Evolutionary conservation across 306 rosid species (phyloP).

Genomic region (Prunus dulcis): DNA sequence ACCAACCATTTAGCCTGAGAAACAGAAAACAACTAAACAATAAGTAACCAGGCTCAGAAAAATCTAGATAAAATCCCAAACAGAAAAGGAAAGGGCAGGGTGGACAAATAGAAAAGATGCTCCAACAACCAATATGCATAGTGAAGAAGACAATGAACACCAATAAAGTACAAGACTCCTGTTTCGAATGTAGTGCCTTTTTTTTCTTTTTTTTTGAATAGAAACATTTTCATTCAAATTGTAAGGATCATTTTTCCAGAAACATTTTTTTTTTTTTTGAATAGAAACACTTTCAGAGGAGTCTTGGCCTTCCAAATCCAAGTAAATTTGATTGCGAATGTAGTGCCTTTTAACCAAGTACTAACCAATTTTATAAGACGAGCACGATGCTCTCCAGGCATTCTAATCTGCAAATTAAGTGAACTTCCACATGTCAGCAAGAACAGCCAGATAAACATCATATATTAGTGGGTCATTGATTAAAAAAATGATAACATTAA

Average conservation of each 20-base stretch:
- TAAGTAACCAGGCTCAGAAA: background rate
- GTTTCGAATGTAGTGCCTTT: background rate
- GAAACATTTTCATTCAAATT: too few relatives aligned
- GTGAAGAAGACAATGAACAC: background rate
- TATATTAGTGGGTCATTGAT: slow-evolving; percentile 3
- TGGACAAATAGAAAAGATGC: background rate
- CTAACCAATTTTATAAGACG: slow-evolving; percentile 90
- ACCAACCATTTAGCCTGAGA: slow-evolving; percentile 93
- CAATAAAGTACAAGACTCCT: background rate
- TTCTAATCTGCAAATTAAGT: slow-evolving; percentile 65
- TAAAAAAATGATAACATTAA: background rate
- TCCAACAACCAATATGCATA: too few relatives aligned
- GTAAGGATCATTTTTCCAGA: too few relatives aligned
- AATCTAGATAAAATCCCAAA: background rate
- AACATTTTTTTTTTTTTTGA: too few relatives aligned
- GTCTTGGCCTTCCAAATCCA: too few relatives aligned
- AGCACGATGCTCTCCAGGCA: slow-evolving; percentile 79
- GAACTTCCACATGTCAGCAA: slow-evolving; percentile 12
- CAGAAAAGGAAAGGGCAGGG: background rate
- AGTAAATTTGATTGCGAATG: too few relatives aligned
- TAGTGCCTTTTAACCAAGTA: slow-evolving; percentile 1
- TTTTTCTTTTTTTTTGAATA: too few relatives aligned
- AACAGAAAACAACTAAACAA: slow-evolving; percentile 5
- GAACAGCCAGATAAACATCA: background rate
- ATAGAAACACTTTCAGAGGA: too few relatives aligned